Evolutionary conservation across 2,329 filamentous ascomycete species (phyloP).

Genomic region (Helminthosporium solani): DNA sequence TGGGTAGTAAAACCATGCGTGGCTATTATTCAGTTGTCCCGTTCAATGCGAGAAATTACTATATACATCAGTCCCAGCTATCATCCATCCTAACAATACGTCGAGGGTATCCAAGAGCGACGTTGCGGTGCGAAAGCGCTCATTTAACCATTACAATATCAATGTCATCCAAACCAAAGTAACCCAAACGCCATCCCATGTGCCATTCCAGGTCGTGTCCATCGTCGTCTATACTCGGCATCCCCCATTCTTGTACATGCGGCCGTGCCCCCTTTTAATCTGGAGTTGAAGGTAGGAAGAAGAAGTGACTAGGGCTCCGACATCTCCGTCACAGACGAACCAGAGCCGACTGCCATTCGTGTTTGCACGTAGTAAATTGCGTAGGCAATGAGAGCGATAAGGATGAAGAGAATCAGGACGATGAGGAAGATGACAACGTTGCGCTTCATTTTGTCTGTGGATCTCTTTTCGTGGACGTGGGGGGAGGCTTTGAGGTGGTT

Average conservation of each 20-base stretch:
- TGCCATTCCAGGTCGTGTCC: not conserved
- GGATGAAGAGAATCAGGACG: constrained; percentile 55
- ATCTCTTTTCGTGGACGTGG: constrained; percentile 3
- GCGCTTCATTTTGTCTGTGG: constrained; percentile 46
- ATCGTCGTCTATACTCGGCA: not conserved
- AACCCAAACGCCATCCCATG: not conserved
- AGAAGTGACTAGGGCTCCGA: constrained; percentile 16
- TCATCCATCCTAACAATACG: not conserved
- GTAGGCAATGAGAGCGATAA: constrained; percentile 52
- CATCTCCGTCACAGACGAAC: constrained; percentile 34
- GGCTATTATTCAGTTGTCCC: not conserved
- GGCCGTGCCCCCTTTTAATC: not conserved
- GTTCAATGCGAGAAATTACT: not conserved
- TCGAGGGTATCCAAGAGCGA: not conserved
- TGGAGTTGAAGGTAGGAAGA: not conserved
- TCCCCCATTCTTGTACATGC: not conserved
- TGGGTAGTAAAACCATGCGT: not conserved
- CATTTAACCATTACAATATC: not conserved
- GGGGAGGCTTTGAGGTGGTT: not conserved
- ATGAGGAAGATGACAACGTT: constrained; percentile 56
- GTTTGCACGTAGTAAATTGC: constrained; percentile 52
- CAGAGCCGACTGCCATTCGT: constrained; percentile 41
- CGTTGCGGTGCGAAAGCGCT: not conserved
- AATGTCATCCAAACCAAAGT: not conserved
- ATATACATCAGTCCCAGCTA: not conserved